Evolutionary conservation across 768 basidiomycete species (phyloP), one percentile per base, ranked within the genome.

Genomic region (Zangia roseola): DNA sequence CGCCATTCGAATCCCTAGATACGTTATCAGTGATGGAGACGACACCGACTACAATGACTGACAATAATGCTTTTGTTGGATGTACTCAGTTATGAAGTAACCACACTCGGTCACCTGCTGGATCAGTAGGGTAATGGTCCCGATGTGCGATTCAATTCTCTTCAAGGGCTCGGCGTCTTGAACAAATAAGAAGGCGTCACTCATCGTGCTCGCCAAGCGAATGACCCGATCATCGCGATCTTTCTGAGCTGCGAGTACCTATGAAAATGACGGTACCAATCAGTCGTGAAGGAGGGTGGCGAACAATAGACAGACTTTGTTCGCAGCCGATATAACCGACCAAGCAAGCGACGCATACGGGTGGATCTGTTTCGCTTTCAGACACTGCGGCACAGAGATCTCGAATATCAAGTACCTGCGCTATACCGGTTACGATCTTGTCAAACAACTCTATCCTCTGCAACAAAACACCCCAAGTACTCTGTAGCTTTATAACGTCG

Each of bases 71-170:
- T 36, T 36, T 10, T 5, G 35, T 19, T 28, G 28, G 17, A 5
- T 20, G 12, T 42, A 42, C n/a, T 42, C 40, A 10, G n/a, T 30
- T n/a, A 43, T 43, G 26, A 43, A 43, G 31, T 33, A 33, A 7
- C 42, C 42, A 21, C 42, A 43, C 17, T 43, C 42, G 10, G 30
- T 43, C 12, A 43, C 31, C 31, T 43, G 42, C 23, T 43, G 42
- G 31, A 43, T n/a, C 5, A 43, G 17, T 20, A 43, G 42, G 6
- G 10, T 21, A 9, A 43, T 33, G 14, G 31, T 19, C 17, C 34
- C 19, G 17, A 13, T 16, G 12, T 42, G 40, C 17, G 14, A n/a
- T 6, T 17, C n/a, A 17, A 42, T 42, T 30, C 12, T 30, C 26
- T 17, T 42, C 40, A n/a, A n/a, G n/a, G n/a, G n/a, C n/a, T n/a